phyloP scores from a whole-genome alignment of 2,329 filamentous ascomycete species.

The Monilinia fructigena region DNA sequence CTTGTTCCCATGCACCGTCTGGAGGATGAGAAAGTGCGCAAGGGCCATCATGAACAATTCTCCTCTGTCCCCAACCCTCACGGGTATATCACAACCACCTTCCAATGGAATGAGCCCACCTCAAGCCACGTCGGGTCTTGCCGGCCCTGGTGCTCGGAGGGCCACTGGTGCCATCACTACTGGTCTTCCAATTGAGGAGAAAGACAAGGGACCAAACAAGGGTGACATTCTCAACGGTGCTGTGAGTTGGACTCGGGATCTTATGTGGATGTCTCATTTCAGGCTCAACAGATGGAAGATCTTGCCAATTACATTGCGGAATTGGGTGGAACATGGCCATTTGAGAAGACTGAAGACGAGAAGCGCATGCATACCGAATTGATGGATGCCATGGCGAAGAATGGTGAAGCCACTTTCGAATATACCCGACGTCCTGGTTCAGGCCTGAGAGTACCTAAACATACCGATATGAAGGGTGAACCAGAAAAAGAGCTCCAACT shows the following conservation, averaged over 20 bases:
- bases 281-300: conserved; percentile 85
- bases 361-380: conserved; percentile 93
- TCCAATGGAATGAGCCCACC: conserved; percentile 60
- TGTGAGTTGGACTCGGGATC: conserved; percentile 93
- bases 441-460: conserved; percentile 85
- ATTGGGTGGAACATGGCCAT: conserved; percentile 73
- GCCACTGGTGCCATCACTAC: conserved; percentile 86
- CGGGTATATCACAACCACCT: conserved; percentile 52
- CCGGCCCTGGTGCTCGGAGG: conserved; percentile 78
- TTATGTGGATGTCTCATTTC: conserved; percentile 96
- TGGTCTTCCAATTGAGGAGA: conserved; percentile 89
- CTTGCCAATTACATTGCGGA: conserved; percentile 72
- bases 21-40: conserved; percentile 95
- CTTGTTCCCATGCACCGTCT: conserved; percentile 88
- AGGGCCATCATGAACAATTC: conserved; percentile 91
- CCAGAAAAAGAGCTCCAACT: conserved; percentile 54
- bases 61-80: conserved; percentile 79
- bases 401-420: conserved; percentile 67
- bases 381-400: conserved; percentile 80
- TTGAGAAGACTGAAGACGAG: conserved; percentile 86
- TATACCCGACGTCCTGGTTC: conserved; percentile 83
- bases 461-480: conserved; percentile 88
- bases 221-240: conserved; percentile 97
- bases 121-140: conserved; percentile 83
- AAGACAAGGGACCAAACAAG: conserved; percentile 98